phyloP scores from a whole-genome alignment of 1,139 yeast genomes.

The Scheffersomyces parashehatae region DNA sequence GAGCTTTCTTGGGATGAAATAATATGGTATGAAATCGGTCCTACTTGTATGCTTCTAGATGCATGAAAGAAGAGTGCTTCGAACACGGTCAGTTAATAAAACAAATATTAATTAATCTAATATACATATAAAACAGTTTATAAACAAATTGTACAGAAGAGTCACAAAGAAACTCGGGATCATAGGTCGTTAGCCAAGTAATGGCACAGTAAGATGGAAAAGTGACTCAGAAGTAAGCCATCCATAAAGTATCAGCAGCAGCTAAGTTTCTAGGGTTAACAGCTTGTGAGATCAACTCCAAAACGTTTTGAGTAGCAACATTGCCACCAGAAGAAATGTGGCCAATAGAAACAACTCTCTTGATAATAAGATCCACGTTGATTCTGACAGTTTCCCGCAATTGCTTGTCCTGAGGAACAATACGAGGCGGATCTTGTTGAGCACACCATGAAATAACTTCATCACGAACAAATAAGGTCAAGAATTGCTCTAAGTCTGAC shows the following conservation, averaged over 20 bases:
- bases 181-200: no score
- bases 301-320: conserved; percentile 90
- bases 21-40: no score
- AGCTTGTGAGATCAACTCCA: conserved; percentile 91
- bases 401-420: conserved; percentile 73
- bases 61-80: neutral
- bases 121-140: neutral
- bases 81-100: neutral
- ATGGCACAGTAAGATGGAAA: neutral
- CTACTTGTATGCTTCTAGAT: no score
- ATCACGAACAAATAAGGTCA: conserved; percentile 91
- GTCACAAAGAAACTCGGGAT: no score
- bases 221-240: conserved; percentile 73
- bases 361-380: conserved; percentile 83
- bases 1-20: conserved; percentile 1
- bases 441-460: conserved; percentile 94
- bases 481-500: conserved; percentile 81
- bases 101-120: neutral
- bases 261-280: conserved; percentile 95
- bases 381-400: conserved; percentile 83
- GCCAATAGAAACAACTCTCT: conserved; percentile 68
- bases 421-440: conserved; percentile 69
- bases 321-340: conserved; percentile 72
- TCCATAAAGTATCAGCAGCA: conserved; percentile 89
- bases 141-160: no score